These are phyloP conservation scores for Penicillium sp. DNA, from an alignment of 2,329 filamentous ascomycete species.

Conservation along the genomic window DNA sequence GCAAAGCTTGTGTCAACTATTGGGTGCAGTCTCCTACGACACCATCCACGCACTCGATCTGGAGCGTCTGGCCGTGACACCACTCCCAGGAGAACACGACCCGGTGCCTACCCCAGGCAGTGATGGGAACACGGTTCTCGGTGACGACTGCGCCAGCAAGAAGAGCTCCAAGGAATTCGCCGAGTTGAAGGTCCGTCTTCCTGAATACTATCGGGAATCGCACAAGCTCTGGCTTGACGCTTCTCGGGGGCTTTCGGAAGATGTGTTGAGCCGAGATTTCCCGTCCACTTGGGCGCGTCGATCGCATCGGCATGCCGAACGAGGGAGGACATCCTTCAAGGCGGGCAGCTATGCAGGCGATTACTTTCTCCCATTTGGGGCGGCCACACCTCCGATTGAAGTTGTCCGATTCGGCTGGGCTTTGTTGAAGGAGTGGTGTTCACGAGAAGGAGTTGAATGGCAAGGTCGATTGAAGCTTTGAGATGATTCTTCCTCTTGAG, in stretches of 20 bases:
- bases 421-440: slow-evolving; percentile 44
- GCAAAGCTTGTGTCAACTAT: slow-evolving; percentile 39
- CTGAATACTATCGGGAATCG: slow-evolving; percentile 38
- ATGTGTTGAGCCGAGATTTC: slow-evolving; percentile 37
- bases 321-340: slow-evolving; percentile 31
- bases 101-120: slow-evolving; percentile 41
- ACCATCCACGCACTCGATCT: slow-evolving; percentile 41
- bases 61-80: slow-evolving; percentile 38
- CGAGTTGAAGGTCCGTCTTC: slow-evolving; percentile 37
- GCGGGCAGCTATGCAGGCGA: slow-evolving; percentile 32
- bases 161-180: slow-evolving; percentile 34
- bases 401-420: slow-evolving; percentile 40
- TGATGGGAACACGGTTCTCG: slow-evolving; percentile 34
- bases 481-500: not conserved
- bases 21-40: slow-evolving; percentile 44
- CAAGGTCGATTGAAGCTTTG: slow-evolving; percentile 37
- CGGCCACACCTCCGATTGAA: slow-evolving; percentile 40
- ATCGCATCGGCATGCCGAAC: slow-evolving; percentile 32
- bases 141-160: slow-evolving; percentile 29
- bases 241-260: slow-evolving; percentile 35
- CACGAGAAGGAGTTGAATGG: slow-evolving; percentile 43
- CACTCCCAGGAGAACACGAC: slow-evolving; percentile 36
- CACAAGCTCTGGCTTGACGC: slow-evolving; percentile 42
- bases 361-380: slow-evolving; percentile 41
- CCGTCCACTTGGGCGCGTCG: slow-evolving; percentile 41